phyloP scores from a whole-genome alignment of 2,329 filamentous ascomycete genomes.

The Aureobasidium lini region DNA sequence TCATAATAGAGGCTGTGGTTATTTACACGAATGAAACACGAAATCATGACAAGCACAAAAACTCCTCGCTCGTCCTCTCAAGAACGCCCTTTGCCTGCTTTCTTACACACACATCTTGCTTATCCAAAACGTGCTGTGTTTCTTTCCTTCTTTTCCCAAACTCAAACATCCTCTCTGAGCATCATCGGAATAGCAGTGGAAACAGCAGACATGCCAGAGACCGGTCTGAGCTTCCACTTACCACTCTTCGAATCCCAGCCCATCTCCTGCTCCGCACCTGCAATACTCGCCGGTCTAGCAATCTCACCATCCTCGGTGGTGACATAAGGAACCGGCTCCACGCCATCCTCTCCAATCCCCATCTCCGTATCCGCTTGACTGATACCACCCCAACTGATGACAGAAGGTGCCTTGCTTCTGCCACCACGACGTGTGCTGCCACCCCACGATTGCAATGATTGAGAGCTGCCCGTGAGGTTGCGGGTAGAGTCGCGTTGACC shows the following conservation, averaged over 20 bases:
- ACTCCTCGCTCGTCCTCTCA: neutral
- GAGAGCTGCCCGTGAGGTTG: constrained; percentile 18
- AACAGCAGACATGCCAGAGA: constrained; percentile 13
- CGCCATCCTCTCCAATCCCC: constrained; percentile 22
- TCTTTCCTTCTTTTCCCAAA: neutral
- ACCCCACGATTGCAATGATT: constrained; percentile 12
- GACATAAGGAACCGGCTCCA: constrained; percentile 23
- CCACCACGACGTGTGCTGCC: neutral
- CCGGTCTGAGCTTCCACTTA: constrained; percentile 22
- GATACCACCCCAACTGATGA: constrained; percentile 24
- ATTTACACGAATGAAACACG: constrained; percentile 5
- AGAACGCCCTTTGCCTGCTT: neutral
- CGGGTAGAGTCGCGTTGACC: constrained; percentile 19
- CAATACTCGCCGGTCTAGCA: neutral
- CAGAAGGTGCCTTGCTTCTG: neutral
- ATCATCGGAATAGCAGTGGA: neutral
- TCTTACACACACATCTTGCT: neutral
- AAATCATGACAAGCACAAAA: neutral
- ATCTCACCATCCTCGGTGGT: constrained; percentile 13
- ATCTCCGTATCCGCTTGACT: constrained; percentile 19
- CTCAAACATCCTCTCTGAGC: neutral
- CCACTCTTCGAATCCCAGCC: constrained; percentile 24
- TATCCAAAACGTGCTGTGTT: neutral
- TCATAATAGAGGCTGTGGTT: neutral
- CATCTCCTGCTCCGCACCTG: constrained; percentile 22